Percentiles rank a stretch among this genome's conserved stretches.
These are phyloP conservation scores for Malus orientalis DNA, from an alignment of 306 rosid species.

Conservation along the genomic window DNA sequence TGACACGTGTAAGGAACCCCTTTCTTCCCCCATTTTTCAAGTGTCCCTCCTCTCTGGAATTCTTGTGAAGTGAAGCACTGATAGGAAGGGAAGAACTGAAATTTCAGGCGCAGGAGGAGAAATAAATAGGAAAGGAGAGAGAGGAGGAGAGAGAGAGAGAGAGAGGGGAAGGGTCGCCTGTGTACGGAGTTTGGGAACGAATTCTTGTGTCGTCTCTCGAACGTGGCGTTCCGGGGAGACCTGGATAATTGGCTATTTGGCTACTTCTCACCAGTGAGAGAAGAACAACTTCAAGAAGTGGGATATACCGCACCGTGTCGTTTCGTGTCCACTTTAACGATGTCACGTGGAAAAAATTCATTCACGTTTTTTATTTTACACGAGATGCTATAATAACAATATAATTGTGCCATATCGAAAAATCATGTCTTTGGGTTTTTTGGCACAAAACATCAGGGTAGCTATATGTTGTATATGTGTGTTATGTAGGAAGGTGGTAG, in stretches of 20 bases:
- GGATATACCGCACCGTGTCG: too few species aligned
- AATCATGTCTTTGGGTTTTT: too few species aligned
- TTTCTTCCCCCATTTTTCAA: constrained; percentile 42
- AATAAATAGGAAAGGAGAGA: neutral
- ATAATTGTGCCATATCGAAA: too few species aligned
- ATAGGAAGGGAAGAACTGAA: neutral
- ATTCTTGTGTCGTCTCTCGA: neutral
- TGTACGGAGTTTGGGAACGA: neutral
- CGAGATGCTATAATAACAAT: too few species aligned
- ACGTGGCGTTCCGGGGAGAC: constrained; percentile 33
- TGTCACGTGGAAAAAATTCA: too few species aligned
- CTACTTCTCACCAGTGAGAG: neutral
- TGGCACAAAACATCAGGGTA: too few species aligned
- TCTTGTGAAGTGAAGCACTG: neutral
- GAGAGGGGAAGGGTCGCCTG: neutral
- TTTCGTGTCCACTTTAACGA: too few species aligned
- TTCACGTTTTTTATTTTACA: too few species aligned
- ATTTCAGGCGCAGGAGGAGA: neutral
- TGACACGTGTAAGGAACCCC: neutral
- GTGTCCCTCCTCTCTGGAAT: neutral
- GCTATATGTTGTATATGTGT: too few species aligned
- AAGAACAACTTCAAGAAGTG: neutral
- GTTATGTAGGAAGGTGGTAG: neutral
- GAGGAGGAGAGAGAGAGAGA: neutral
- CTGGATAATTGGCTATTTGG: neutral